Base-by-base conservation (phyloP, 108 stramenopile genomes). In the Aureococcus anophagefferens region DNA sequence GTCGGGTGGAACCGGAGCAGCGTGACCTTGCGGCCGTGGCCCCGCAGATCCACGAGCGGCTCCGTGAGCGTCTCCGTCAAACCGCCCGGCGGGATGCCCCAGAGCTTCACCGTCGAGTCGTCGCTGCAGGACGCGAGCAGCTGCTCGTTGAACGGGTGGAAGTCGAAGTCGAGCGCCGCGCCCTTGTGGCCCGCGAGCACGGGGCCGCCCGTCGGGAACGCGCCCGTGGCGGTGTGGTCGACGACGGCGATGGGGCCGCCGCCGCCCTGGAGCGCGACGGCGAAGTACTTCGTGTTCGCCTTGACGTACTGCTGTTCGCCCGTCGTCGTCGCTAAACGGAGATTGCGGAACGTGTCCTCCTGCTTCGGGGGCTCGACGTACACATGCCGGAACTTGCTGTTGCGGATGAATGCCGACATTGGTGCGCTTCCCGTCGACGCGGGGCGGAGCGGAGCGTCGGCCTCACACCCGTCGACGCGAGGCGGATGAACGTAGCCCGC, bases 261-360 rank as follows among this genome's bases (percentile, higher is more conserved):
- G 44, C 98, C 98, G 30, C 81, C 81, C 40, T 44, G 40, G 73
- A 97, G 87, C 36, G 95, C 92, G 30, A 96, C 89, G 29, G 94
- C 93, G 81, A 95, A 95, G 85, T 91, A 99, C 87, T 96, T 95
- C 30, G 94, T 85, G 68, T 96, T 97, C 30, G 93, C 98, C 80
- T 99, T 99, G 88, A 97, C 96, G 88, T 97, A 97, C 64, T 93
- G 93, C 74, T 97, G 96, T 67, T 98, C 98, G 59, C 98, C 96
- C 63, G 93, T 94, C 15, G 91, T 89, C 25, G 96, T 95, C 40
- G 93, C 87, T 31, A 97, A 84, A 30, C 84, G 78, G 72, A 85
- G 62, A 65, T 46, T 46, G 14, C 28, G 35, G 62, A 63, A 76
- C 46, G 34, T 35, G 13, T 66, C 21, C 29, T 76, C 76, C 17